Conservation (phyloP, 2,329 filamentous ascomycete genomes). For the Ophiostoma sp. region DNA sequence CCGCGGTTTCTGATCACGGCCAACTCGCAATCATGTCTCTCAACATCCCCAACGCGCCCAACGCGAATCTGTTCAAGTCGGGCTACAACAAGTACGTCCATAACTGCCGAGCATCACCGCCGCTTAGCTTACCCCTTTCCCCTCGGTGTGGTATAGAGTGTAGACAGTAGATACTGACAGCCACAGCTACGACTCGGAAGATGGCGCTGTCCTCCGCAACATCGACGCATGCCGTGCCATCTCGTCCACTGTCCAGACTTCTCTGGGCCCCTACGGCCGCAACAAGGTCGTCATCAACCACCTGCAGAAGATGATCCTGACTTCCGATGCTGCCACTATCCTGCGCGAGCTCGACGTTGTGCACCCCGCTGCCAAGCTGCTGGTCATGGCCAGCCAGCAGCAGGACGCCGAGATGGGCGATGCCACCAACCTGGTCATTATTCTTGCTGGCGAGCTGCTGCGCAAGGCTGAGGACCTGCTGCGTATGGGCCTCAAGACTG, state of each 20-base stretch:
- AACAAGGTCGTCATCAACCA: constrained; percentile 99
- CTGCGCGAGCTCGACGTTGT: constrained; percentile 96
- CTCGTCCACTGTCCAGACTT: constrained; percentile 92
- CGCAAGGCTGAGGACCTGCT: constrained; percentile 96
- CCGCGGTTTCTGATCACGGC: constrained; percentile 15
- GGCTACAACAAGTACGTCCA: constrained; percentile 83
- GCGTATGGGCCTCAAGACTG: constrained; percentile 96
- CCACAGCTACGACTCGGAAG: constrained; percentile 90
- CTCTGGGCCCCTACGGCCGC: constrained; percentile 90
- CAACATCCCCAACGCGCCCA: constrained; percentile 89
- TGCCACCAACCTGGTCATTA: constrained; percentile 94
- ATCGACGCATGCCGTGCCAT: constrained; percentile 98
- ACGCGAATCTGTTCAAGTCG: constrained; percentile 87
- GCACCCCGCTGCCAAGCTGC: constrained; percentile 91
- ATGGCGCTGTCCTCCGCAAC: constrained; percentile 96
- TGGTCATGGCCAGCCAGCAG: constrained; percentile 98
- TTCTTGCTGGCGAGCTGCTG: constrained; percentile 88
- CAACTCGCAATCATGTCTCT: constrained; percentile 67
- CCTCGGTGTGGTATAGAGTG: neutral
- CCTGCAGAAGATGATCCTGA: constrained; percentile 98
- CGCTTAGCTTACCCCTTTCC: constrained; percentile 28
- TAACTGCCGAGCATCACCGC: constrained; percentile 6
- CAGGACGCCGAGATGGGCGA: constrained; percentile 99
- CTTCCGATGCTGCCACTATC: constrained; percentile 95
- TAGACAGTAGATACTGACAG: constrained; percentile 29